Evolutionary conservation across 768 basidiomycete species (phyloP).

Genomic region (Dentipellis sp.): DNA sequence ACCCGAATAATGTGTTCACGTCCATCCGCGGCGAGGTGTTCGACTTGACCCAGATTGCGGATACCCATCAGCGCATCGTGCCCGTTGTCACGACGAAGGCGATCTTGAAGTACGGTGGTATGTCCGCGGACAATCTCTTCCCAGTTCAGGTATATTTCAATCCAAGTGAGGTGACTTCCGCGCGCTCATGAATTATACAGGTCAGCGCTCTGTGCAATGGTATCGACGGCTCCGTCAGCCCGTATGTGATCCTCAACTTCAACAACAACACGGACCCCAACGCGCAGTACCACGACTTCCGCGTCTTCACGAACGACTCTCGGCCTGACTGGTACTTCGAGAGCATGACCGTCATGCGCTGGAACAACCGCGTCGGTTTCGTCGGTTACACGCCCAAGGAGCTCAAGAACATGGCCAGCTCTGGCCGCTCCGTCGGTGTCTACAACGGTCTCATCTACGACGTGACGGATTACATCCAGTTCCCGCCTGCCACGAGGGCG

Average conservation of each 20-base stretch:
- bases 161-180: not conserved
- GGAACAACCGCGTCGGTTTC: constrained; percentile 81
- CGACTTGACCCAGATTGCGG: constrained; percentile 62
- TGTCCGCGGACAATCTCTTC: constrained; percentile 67
- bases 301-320: constrained; percentile 76
- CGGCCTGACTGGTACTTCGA: constrained; percentile 99
- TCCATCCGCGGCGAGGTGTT: constrained; percentile 93
- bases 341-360: constrained; percentile 88
- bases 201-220: constrained; percentile 93
- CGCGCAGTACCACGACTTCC: constrained; percentile 92
- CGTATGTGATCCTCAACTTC: constrained; percentile 68
- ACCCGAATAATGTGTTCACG: constrained; percentile 70
- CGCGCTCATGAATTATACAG: constrained; percentile 26
- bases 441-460: constrained; percentile 86
- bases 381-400: constrained; percentile 74
- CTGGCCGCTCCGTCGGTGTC: constrained; percentile 66
- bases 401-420: constrained; percentile 58
- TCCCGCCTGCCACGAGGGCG: constrained; percentile 46
- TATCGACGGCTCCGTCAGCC: constrained; percentile 63
- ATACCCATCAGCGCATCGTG: constrained; percentile 58
- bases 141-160: constrained; percentile 69
- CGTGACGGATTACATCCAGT: constrained; percentile 68
- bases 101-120: constrained; percentile 79
- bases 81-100: constrained; percentile 66
- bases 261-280: constrained; percentile 71